Evolutionary conservation across 768 basidiomycete genomes (phyloP), one percentile per base, ranked within the genome.

Genomic region (Megacollybia marginata): DNA sequence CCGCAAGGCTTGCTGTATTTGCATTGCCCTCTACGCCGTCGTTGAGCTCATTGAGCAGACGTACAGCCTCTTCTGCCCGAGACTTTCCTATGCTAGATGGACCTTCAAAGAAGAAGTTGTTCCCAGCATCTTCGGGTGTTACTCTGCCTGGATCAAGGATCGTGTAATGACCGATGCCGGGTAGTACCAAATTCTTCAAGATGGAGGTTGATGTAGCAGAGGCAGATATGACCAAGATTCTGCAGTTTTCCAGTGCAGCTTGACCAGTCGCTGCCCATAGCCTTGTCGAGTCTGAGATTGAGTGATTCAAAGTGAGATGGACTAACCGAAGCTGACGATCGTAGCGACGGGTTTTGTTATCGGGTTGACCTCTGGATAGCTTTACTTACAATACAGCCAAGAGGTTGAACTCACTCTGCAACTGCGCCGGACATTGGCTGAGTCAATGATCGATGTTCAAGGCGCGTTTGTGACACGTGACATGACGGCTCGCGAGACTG

Each of bases 211-310:
- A 83, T 1, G 93, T 91, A 0, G 92, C 91, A 19, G 83, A 82
- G 0, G 73, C 85, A 36, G 84, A 85, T 51, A 97, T 66, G 55
- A 96, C 81, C 31, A 98, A 76, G 40, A 97, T 73, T 44, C 85
- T 79, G 11, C 92, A 77, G 2, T 82, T 74, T 65, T 98, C 94
- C 51, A 98, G 84, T 0, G 92, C 92, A 20, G 73, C 70, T 65
- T 99, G 95, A 5, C 95, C 96, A 1, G 87, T 81, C 2, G 90
- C 81, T 10, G 94, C 95, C 95, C 95, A 99, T 19, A 99, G 73
- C 19, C 92, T 90, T 59, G 32, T 33, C 28, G 38, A 45, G 12
- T 20, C 5, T 45, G 44, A 49, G 42, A 38, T 31, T 48, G 34
- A 13, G 44, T 16, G 9, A 44, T 23, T 13, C 15, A 28, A 11